Percentiles rank a stretch among this genome's conserved stretches.
Conservation (phyloP, 768 basidiomycete genomes). For the Strobilomyces dryophilus region DNA sequence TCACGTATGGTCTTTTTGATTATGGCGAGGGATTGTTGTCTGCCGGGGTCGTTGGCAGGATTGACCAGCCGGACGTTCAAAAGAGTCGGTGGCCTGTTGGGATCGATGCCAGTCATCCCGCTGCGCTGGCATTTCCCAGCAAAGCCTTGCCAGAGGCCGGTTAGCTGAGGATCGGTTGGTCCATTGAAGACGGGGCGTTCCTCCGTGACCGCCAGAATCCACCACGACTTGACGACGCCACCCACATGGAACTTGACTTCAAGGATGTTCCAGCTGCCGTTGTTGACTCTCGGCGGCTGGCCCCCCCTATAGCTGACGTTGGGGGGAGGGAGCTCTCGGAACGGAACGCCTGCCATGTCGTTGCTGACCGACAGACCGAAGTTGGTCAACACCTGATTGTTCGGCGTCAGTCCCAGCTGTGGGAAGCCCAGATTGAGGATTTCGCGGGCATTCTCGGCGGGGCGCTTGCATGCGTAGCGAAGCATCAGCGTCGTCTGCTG, state of each 20-base stretch:
- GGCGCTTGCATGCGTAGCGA: slow-evolving; percentile 58
- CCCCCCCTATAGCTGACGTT: slow-evolving; percentile 50
- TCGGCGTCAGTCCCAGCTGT: slow-evolving; percentile 46
- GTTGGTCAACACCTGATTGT: slow-evolving; percentile 37
- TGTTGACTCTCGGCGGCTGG: slow-evolving; percentile 37
- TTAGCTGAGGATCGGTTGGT: slow-evolving; percentile 30
- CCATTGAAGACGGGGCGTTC: slow-evolving; percentile 36
- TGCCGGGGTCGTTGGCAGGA: slow-evolving; percentile 30
- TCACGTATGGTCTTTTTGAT: slow-evolving; percentile 42
- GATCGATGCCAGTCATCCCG: slow-evolving; percentile 62
- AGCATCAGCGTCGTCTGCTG: slow-evolving; percentile 70
- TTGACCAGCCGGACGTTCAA: slow-evolving; percentile 18
- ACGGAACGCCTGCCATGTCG: slow-evolving; percentile 63
- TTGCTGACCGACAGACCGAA: slow-evolving; percentile 56
- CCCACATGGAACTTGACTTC: slow-evolving; percentile 64
- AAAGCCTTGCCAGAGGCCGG: slow-evolving; percentile 49
- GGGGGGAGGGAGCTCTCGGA: slow-evolving; percentile 60
- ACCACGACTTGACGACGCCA: slow-evolving; percentile 53
- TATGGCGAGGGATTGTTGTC: slow-evolving; percentile 32
- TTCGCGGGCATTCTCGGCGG: slow-evolving; percentile 50
- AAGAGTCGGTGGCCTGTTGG: slow-evolving; percentile 36
- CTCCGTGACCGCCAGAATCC: slow-evolving; percentile 63
- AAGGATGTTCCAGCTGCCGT: slow-evolving; percentile 76
- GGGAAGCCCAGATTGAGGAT: slow-evolving; percentile 60
- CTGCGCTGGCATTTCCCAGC: slow-evolving; percentile 48